Evolutionary conservation across 2,329 filamentous ascomycete species (phyloP).

Genomic region (Apiospora malaysiana): DNA sequence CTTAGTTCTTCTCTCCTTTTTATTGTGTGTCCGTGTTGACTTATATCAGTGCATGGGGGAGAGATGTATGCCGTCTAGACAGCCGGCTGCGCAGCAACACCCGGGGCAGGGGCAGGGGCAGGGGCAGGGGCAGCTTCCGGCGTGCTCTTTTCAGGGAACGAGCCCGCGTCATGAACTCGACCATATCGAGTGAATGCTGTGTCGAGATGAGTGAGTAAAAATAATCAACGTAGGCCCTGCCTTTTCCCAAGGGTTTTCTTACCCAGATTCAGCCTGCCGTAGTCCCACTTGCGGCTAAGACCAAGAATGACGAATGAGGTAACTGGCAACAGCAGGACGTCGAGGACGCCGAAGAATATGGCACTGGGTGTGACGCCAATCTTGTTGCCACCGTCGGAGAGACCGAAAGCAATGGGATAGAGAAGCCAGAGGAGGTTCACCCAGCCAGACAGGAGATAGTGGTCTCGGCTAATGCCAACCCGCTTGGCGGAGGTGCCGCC

Average conservation of each 20-base stretch:
- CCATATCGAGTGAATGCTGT: slow-evolving; percentile 59
- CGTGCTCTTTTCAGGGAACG: slow-evolving; percentile 53
- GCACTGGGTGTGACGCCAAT: slow-evolving; percentile 52
- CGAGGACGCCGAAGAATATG: slow-evolving; percentile 61
- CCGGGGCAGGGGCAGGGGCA: neutral
- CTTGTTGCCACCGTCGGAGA: slow-evolving; percentile 58
- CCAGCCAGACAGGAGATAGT: slow-evolving; percentile 52
- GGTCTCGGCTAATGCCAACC: slow-evolving; percentile 50
- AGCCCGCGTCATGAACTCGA: slow-evolving; percentile 49
- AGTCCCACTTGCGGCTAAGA: slow-evolving; percentile 58
- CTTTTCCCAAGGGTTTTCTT: slow-evolving; percentile 23
- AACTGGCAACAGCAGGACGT: slow-evolving; percentile 54
- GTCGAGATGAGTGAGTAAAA: neutral
- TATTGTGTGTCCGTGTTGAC: too few relatives aligned
- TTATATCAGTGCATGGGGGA: neutral
- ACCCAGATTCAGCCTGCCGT: slow-evolving; percentile 52
- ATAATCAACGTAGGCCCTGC: neutral
- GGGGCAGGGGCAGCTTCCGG: slow-evolving; percentile 21
- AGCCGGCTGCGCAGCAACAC: slow-evolving; percentile 28
- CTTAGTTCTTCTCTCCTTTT: neutral
- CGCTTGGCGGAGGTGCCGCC: slow-evolving; percentile 46
- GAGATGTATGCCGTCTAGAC: slow-evolving; percentile 22
- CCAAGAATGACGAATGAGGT: slow-evolving; percentile 49
- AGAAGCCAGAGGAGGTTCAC: slow-evolving; percentile 58
- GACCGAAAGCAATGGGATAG: slow-evolving; percentile 60